Conservation (phyloP, 192 early-diverging fungal genomes). For the Linnemannia exigua region DNA sequence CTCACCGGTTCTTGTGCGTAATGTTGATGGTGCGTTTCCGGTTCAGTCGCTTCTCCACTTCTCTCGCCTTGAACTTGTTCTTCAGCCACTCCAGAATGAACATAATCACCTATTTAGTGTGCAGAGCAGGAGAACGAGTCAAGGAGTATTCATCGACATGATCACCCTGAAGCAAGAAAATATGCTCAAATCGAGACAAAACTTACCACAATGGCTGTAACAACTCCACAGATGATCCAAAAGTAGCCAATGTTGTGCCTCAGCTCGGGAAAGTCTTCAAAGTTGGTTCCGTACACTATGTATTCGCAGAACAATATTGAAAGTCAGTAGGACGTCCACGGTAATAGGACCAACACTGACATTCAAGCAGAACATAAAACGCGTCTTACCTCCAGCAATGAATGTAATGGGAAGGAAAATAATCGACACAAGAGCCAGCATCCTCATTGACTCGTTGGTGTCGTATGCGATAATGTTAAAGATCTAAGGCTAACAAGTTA, state of each 20-base stretch:
- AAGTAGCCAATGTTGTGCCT: conserved; percentile 44
- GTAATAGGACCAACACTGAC: neutral
- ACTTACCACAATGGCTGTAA: conserved; percentile 37
- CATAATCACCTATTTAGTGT: neutral
- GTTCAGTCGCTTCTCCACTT: conserved; percentile 25
- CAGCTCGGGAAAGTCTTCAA: conserved; percentile 58
- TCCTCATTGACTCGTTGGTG: conserved; percentile 61
- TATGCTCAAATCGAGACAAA: neutral
- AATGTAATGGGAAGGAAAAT: conserved; percentile 71
- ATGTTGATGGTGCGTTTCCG: conserved; percentile 24
- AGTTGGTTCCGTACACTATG: conserved; percentile 67
- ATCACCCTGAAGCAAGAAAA: neutral
- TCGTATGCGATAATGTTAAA: conserved; percentile 64
- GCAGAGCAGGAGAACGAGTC: neutral
- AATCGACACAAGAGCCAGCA: conserved; percentile 51
- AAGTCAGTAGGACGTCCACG: neutral
- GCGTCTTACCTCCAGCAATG: conserved; percentile 61
- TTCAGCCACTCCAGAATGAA: conserved; percentile 32
- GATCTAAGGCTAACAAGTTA: conserved; percentile 44
- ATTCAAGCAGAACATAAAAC: neutral
- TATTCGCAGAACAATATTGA: neutral
- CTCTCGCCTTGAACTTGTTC: conserved; percentile 9
- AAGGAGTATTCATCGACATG: neutral
- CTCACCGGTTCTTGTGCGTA: neutral
- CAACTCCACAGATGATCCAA: conserved; percentile 55